Percentiles rank a stretch among this genome's conserved stretches.
phyloP scores from a whole-genome alignment of 148 eudicot genomes.

The Arbutus unedo region DNA sequence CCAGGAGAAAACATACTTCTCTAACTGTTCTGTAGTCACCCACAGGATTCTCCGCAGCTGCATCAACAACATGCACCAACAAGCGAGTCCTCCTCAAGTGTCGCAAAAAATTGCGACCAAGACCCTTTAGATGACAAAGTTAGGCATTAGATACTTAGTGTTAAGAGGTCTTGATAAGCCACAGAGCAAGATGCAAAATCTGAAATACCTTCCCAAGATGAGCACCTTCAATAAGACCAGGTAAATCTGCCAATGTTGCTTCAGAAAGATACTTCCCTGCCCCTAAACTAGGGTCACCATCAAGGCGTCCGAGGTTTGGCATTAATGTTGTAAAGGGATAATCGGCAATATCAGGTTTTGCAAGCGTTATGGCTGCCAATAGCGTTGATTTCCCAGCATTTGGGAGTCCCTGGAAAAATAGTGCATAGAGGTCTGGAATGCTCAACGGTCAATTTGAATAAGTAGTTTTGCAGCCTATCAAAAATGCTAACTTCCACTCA shows the following conservation, averaged over 20 bases:
- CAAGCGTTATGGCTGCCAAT: conserved; percentile 80
- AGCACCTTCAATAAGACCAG: conserved; percentile 94
- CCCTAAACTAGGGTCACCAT: conserved; percentile 91
- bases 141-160: conserved; percentile 10
- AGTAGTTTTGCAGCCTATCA: neutral
- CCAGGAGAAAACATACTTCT: conserved; percentile 56
- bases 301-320: conserved; percentile 98
- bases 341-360: conserved; percentile 95
- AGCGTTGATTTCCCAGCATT: conserved; percentile 98
- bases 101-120: conserved; percentile 91
- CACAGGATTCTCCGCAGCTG: conserved; percentile 80
- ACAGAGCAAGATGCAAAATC: conserved; percentile 15
- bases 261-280: conserved; percentile 75
- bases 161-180: neutral
- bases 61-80: conserved; percentile 96
- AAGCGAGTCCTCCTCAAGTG: conserved; percentile 90
- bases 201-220: conserved; percentile 88
- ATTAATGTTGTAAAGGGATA: conserved; percentile 98
- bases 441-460: neutral
- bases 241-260: conserved; percentile 94
- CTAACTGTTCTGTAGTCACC: conserved; percentile 81
- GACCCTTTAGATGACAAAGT: conserved; percentile 54
- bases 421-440: neutral
- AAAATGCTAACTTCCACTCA: neutral
- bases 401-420: conserved; percentile 75